Conservation (phyloP, 2,329 filamentous ascomycete genomes). For the Botrytis pseudocinerea region DNA sequence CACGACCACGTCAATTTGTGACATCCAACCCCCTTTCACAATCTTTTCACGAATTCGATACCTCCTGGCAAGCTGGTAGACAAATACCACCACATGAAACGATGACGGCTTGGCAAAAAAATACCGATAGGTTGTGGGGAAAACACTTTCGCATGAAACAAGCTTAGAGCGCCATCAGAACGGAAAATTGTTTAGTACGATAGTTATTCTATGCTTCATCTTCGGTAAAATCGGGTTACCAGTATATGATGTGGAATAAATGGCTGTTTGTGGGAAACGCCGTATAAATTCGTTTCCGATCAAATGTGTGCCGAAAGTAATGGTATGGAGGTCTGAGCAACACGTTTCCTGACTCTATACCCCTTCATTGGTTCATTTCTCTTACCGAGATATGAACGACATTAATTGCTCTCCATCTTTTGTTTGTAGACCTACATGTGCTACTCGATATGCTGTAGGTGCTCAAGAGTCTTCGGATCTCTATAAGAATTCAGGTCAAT, state of each 20-base stretch:
- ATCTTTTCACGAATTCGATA: neutral
- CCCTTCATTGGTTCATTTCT: neutral
- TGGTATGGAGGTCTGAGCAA: neutral
- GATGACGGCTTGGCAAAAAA: neutral
- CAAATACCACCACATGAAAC: slow-evolving; percentile 17
- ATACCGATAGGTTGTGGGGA: slow-evolving; percentile 5
- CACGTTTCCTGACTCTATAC: neutral
- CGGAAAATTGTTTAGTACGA: neutral
- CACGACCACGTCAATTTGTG: neutral
- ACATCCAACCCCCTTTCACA: slow-evolving; percentile 1
- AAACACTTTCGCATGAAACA: slow-evolving; percentile 13
- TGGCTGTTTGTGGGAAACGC: neutral
- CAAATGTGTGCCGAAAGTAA: neutral
- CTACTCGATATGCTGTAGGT: neutral
- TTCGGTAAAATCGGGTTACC: neutral
- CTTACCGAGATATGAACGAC: neutral
- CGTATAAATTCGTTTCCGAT: neutral
- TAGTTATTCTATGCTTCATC: neutral
- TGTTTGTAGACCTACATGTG: neutral
- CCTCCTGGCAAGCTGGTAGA: neutral
- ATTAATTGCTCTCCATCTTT: neutral
- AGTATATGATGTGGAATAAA: neutral
- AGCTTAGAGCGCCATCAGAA: slow-evolving; percentile 8
- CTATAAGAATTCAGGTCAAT: neutral
- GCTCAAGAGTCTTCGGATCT: neutral